A percentile compares a stretch with the other conserved stretches of the same genome.
phyloP scores from a whole-genome alignment of 2,329 filamentous ascomycete species.

The Decorospora gaudefroyi region DNA sequence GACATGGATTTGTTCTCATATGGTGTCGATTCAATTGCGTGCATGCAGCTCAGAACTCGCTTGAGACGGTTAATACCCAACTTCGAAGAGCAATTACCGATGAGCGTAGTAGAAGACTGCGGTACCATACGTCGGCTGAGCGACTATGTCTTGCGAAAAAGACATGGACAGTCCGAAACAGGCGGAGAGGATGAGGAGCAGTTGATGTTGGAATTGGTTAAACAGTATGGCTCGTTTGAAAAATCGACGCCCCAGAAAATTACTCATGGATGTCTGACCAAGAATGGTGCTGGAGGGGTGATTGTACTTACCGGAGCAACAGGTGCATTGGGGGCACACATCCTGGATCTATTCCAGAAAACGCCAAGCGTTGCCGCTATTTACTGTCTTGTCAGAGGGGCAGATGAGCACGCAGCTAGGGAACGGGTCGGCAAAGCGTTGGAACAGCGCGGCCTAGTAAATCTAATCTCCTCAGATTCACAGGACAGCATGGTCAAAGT shows the following conservation, averaged over 20 bases:
- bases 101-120: constrained; percentile 65
- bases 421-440: constrained; percentile 44
- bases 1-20: constrained; percentile 61
- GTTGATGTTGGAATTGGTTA: constrained; percentile 54
- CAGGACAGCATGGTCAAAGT: constrained; percentile 51
- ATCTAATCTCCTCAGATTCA: constrained; percentile 21
- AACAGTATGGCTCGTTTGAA: constrained; percentile 55
- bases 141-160: constrained; percentile 47
- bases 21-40: constrained; percentile 65
- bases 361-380: constrained; percentile 51
- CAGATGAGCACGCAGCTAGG: constrained; percentile 39
- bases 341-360: constrained; percentile 54
- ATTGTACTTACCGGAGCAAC: constrained; percentile 57
- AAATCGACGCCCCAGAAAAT: constrained; percentile 3
- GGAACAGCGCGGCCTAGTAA: constrained; percentile 36
- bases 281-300: constrained; percentile 13
- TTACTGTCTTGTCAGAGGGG: constrained; percentile 61
- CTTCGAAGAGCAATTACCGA: constrained; percentile 51
- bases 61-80: constrained; percentile 46
- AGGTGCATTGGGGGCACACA: constrained; percentile 57
- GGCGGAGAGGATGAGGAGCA: constrained; percentile 45
- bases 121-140: constrained; percentile 56
- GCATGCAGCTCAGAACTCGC: constrained; percentile 56
- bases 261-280: constrained; percentile 6
- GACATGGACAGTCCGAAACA: constrained; percentile 45